These are phyloP conservation scores for Hyphodiscus hymeniophilus DNA, from an alignment of 495 filamentous ascomycete genomes.

Conservation along the genomic window DNA sequence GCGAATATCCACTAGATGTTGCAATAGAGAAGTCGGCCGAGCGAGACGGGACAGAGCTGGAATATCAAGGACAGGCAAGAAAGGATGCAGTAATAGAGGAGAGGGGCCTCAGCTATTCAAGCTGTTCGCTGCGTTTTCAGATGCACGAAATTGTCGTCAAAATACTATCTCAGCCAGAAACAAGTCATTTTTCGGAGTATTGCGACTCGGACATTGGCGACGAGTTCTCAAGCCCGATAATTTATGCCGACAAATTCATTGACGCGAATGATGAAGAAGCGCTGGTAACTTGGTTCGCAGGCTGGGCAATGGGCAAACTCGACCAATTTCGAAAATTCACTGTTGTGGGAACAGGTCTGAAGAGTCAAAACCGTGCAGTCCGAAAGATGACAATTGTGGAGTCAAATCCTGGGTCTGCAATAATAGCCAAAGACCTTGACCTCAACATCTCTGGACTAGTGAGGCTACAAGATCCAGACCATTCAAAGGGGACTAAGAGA, in stretches of 20 bases:
- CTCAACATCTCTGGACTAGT: not conserved
- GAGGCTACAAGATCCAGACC: not conserved
- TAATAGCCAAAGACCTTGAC: too few species aligned
- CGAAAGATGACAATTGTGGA: not conserved
- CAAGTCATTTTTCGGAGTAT: not conserved
- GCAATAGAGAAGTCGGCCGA: conserved; percentile 32
- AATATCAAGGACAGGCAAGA: conserved; percentile 4
- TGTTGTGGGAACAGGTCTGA: conserved; percentile 29
- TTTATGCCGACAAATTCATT: conserved; percentile 34
- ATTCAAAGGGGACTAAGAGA: too few species aligned
- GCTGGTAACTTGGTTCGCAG: conserved; percentile 45
- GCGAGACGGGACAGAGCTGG: conserved; percentile 16
- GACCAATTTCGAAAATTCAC: conserved; percentile 39
- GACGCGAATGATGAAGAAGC: conserved; percentile 45
- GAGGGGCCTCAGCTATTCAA: conserved; percentile 19
- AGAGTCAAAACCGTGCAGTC: not conserved
- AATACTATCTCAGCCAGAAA: not conserved
- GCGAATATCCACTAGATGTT: conserved; percentile 30
- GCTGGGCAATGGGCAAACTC: conserved; percentile 38
- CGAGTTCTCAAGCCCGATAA: conserved; percentile 31
- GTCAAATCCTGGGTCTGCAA: too few species aligned
- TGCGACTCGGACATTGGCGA: not conserved
- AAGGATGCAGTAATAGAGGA: conserved; percentile 19
- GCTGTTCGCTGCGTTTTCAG: conserved; percentile 23
- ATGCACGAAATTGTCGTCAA: conserved; percentile 21